Conservation (phyloP, 805 yeast species). For the Suhomyces tanzawaensis region DNA sequence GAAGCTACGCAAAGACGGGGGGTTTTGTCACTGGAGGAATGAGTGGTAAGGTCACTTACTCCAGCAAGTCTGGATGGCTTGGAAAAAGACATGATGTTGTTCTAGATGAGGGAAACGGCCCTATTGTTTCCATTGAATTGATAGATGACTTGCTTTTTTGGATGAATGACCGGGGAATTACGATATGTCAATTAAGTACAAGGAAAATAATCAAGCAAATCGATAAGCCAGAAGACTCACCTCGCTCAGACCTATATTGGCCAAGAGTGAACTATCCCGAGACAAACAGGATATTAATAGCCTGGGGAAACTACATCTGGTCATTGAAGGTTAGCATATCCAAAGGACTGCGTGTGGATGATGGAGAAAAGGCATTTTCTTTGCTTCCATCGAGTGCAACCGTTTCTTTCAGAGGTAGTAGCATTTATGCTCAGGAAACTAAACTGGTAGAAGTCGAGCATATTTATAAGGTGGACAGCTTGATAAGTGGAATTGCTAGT, state of each 20-base stretch:
- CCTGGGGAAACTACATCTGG: slow-evolving; percentile 86
- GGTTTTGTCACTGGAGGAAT: slow-evolving; percentile 86
- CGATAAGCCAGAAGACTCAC: slow-evolving; percentile 53
- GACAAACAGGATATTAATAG: slow-evolving; percentile 63
- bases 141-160: slow-evolving; percentile 69
- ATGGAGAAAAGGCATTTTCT: slow-evolving; percentile 11
- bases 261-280: slow-evolving; percentile 73
- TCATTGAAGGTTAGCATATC: slow-evolving; percentile 45
- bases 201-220: slow-evolving; percentile 50
- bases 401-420: slow-evolving; percentile 45
- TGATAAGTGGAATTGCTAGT: slow-evolving; percentile 77
- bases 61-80: slow-evolving; percentile 76
- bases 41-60: slow-evolving; percentile 74
- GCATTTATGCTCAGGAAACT: slow-evolving; percentile 34
- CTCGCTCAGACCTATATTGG: slow-evolving; percentile 77
- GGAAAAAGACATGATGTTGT: slow-evolving; percentile 73
- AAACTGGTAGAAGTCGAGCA: slow-evolving; percentile 45
- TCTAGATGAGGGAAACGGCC: slow-evolving; percentile 60
- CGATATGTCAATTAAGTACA: slow-evolving; percentile 57
- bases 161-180: slow-evolving; percentile 82
- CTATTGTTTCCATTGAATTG: slow-evolving; percentile 66
- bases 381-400: slow-evolving; percentile 54
- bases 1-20: slow-evolving; percentile 57
- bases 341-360: slow-evolving; percentile 2
- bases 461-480: slow-evolving; percentile 44